phyloP scores from a whole-genome alignment of 352 stramenopile genomes.

The Pythium scleroteichum region DNA sequence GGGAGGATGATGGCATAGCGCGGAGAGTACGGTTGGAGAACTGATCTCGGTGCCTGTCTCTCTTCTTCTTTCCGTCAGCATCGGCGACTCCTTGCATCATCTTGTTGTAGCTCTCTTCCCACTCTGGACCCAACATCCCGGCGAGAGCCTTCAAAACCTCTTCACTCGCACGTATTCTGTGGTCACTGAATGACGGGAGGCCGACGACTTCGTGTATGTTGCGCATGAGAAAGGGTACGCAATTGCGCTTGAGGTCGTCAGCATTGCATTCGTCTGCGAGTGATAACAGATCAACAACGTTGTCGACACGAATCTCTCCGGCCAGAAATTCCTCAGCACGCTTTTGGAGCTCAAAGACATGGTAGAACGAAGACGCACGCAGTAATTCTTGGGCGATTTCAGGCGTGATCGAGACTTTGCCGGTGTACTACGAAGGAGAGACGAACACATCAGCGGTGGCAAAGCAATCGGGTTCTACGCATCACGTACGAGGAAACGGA shows the following conservation, averaged over 20 bases:
- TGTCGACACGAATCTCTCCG: slow-evolving; percentile 77
- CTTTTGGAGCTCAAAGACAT: slow-evolving; percentile 85
- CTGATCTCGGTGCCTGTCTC: slow-evolving; percentile 14
- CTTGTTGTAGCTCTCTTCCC: slow-evolving; percentile 75
- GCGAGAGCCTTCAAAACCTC: slow-evolving; percentile 84
- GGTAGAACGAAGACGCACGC: slow-evolving; percentile 78
- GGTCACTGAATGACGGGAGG: slow-evolving; percentile 67
- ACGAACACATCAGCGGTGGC: too few species aligned
- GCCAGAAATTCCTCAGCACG: slow-evolving; percentile 80
- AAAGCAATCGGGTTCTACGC: background rate
- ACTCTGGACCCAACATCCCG: slow-evolving; percentile 73
- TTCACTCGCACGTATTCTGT: slow-evolving; percentile 80
- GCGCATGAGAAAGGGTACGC: slow-evolving; percentile 82
- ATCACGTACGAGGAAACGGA: slow-evolving; percentile 77
- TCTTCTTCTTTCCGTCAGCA: slow-evolving; percentile 34
- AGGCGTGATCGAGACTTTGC: slow-evolving; percentile 81
- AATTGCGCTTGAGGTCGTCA: slow-evolving; percentile 84
- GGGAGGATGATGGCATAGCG: slow-evolving; percentile 9
- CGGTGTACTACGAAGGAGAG: slow-evolving; percentile 70
- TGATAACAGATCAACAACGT: slow-evolving; percentile 76
- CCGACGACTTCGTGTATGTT: slow-evolving; percentile 87
- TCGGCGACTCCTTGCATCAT: slow-evolving; percentile 51
- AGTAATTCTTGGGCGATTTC: slow-evolving; percentile 84
- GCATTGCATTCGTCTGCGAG: slow-evolving; percentile 80
- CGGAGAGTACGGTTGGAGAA: slow-evolving; percentile 16